Base-by-base conservation (phyloP, 495 filamentous ascomycete species). In the Tuber brumale region DNA sequence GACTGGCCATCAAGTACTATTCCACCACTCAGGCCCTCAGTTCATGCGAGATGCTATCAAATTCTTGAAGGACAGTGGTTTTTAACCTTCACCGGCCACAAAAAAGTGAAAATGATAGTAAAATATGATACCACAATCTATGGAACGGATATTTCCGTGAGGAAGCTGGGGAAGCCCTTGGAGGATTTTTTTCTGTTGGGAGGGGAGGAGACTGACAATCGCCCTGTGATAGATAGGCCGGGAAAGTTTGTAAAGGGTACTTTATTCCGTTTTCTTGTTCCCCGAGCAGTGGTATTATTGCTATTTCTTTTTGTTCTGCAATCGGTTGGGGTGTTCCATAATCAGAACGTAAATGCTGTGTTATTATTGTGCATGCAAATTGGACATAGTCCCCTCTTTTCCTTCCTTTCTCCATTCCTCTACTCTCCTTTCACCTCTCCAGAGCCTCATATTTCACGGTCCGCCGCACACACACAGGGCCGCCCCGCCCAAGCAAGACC, bases 1-100 rank as follows among this genome's bases (percentile, higher is more conserved):
- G 19, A 80, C 75, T n/a, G 78, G 75, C 3, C 75, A 80, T 51
- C 75, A 75, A 5, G 74, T 81, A 8, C 27, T 81, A 42, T 81
- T 80, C 61, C 78, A 81, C 35, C 44, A 80, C 39, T 76, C 74
- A 23, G 75, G 48, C 6, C 37, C 69, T 31, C 44, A 77, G 19
- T 51, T 80, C 37, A 75, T 81, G 48, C 27, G 57, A 12, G 79
- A 71, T 70, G 70, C 66, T 37, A 48, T 75, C 14, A 43, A n/a
- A 21, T 70, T 75, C 46, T 57, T 80, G 51, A 41, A 41, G n/a
- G 27, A 21, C 35, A 39, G 74, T 48, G 69, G 74, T 35, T 72
- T 71, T 72, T 75, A 75, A 37, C 37, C 14, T 19, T 18, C 57
- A n/a, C 23, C 8, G n/a, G 4, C 23, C 21, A 10, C 46, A 51